Evolutionary conservation across 257 asterid genomes (phyloP).

Genomic region (Solanum etuberosum): DNA sequence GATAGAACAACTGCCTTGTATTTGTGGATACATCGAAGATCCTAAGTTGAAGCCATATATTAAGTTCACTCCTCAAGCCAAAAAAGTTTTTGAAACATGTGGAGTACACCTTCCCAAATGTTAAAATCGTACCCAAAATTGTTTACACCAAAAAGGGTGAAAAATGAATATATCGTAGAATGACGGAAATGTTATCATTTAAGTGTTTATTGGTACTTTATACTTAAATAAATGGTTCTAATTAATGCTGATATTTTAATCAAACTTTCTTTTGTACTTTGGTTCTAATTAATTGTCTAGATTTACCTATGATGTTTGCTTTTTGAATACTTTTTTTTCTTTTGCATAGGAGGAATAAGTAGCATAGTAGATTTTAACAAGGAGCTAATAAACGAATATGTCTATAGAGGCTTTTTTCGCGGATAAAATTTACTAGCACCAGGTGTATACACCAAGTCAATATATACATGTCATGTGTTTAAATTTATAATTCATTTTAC

Average conservation of each 20-base stretch:
- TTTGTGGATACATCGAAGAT: conserved; percentile 10
- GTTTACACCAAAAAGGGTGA: neutral
- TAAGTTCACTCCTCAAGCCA: conserved; percentile 10
- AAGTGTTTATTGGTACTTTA: neutral
- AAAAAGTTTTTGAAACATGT: conserved; percentile 4
- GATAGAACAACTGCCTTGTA: conserved; percentile 17
- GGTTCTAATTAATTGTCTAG: neutral
- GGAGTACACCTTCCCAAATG: neutral
- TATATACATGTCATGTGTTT: no score
- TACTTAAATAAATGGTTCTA: neutral
- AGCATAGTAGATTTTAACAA: no score
- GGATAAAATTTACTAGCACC: no score
- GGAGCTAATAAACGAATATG: neutral
- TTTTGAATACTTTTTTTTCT: neutral
- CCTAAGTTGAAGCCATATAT: conserved; percentile 4
- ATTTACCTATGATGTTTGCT: neutral
- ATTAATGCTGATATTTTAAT: neutral
- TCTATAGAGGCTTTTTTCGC: neutral
- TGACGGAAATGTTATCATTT: neutral
- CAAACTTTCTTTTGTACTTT: neutral
- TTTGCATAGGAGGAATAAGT: no score
- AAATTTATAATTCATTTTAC: no score
- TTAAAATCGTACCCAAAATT: neutral
- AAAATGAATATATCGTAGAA: neutral
- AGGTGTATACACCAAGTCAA: no score